A percentile compares a stretch with the other conserved stretches of the same genome.
These are phyloP conservation scores for Neospora caninum DNA, from an alignment of 169 alveolate genomes.

Conservation along the genomic window DNA sequence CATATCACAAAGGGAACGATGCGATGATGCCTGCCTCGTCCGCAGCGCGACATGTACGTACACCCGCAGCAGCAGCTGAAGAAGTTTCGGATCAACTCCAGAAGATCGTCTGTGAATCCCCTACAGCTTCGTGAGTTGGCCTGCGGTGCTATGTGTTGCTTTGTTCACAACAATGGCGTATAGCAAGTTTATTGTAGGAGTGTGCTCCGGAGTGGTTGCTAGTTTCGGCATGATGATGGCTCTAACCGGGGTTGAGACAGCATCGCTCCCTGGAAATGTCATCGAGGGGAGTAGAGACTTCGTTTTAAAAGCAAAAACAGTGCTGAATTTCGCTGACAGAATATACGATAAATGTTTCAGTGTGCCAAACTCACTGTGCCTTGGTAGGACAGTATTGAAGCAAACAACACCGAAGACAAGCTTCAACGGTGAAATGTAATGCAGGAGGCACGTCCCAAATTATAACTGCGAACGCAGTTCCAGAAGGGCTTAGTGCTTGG, in stretches of 20 bases:
- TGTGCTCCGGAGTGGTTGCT: neutral
- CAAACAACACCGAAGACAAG: no score
- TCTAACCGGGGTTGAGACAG: neutral
- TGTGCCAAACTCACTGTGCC: constrained; percentile 60
- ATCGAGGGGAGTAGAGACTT: neutral
- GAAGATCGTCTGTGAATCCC: neutral
- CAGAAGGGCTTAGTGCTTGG: constrained; percentile 68
- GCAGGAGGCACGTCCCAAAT: constrained; percentile 59
- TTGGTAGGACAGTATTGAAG: constrained; percentile 23
- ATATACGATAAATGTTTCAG: constrained; percentile 51
- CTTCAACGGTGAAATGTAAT: no score
- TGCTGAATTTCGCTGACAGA: constrained; percentile 63
- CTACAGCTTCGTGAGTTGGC: neutral
- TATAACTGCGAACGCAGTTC: constrained; percentile 42
- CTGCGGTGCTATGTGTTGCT: neutral
- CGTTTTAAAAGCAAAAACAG: constrained; percentile 35
- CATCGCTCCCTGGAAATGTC: neutral
- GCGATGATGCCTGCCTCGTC: no score
- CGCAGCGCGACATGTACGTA: neutral
- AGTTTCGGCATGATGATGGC: neutral
- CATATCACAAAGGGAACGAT: no score
- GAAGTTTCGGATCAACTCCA: neutral
- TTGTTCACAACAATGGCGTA: neutral
- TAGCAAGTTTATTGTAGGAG: neutral
- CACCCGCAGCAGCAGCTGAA: neutral